These are phyloP conservation scores for Colletotrichum chrysophilum DNA, from an alignment of 2,329 filamentous ascomycete species.

Conservation along the genomic window DNA sequence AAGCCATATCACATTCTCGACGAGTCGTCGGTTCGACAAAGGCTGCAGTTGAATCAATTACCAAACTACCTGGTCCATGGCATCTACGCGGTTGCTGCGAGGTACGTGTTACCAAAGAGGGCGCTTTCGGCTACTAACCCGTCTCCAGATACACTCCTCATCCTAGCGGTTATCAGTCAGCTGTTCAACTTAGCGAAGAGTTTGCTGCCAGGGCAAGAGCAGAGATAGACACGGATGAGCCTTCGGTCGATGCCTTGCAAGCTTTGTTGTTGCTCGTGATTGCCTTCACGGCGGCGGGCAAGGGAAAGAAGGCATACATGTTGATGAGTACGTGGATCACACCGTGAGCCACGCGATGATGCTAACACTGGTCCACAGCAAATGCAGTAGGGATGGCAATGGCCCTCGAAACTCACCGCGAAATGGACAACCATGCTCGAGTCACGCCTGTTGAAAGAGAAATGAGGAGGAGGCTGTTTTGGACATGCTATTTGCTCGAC, in stretches of 20 bases:
- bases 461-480: conserved; percentile 80
- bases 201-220: conserved; percentile 73
- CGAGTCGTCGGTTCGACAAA: conserved; percentile 75
- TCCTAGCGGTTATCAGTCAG: conserved; percentile 69
- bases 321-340: conserved; percentile 66
- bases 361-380: conserved; percentile 49
- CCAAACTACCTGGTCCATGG: conserved; percentile 58
- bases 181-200: conserved; percentile 72
- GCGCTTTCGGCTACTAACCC: conserved; percentile 19
- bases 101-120: conserved; percentile 45
- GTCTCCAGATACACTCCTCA: conserved; percentile 70
- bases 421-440: conserved; percentile 67
- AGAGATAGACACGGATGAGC: conserved; percentile 80
- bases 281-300: conserved; percentile 77
- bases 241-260: conserved; percentile 79
- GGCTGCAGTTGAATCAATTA: conserved; percentile 72
- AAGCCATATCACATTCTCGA: conserved; percentile 85
- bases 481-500: conserved; percentile 88
- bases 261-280: conserved; percentile 76
- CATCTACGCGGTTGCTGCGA: conserved; percentile 66
- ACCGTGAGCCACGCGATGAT: neutral
- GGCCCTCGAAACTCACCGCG: conserved; percentile 80
- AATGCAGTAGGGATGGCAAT: conserved; percentile 83
- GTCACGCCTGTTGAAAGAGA: conserved; percentile 75
- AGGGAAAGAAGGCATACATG: conserved; percentile 88